These are phyloP conservation scores for Boletus semigastroideus DNA, from an alignment of 1,284 basidiomycete species.

Conservation along the genomic window DNA sequence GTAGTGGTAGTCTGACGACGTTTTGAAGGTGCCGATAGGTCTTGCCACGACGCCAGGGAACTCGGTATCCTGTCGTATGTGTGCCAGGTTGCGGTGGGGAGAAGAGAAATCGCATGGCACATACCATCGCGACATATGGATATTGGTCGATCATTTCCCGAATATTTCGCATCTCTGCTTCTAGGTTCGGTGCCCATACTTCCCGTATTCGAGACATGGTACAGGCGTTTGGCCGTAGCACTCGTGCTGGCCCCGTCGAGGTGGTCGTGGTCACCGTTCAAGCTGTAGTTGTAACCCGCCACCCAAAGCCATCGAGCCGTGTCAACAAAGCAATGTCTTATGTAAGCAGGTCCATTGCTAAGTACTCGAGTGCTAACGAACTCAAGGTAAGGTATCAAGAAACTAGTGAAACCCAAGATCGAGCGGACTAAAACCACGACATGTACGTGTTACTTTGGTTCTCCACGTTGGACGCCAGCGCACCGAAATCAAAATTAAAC, in stretches of 20 bases:
- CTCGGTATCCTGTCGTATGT: constrained; percentile 82
- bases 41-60: constrained; percentile 98
- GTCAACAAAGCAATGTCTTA: constrained; percentile 22
- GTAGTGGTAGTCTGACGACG: constrained; percentile 98
- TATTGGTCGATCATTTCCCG: constrained; percentile 87
- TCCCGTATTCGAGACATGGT: constrained; percentile 78
- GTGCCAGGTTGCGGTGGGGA: constrained; percentile 7
- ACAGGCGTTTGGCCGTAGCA: constrained; percentile 2
- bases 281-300: constrained; percentile 9
- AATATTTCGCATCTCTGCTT: constrained; percentile 87
- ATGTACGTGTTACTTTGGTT: constrained; percentile 36
- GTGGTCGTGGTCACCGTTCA: constrained; percentile 24
- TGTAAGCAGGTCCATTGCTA: constrained; percentile 23
- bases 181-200: constrained; percentile 94
- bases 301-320: constrained; percentile 15
- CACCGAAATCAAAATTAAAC: constrained; percentile 36
- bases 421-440: constrained; percentile 30
- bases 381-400: constrained; percentile 21
- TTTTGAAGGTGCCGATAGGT: constrained; percentile 95
- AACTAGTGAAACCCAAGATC: constrained; percentile 11
- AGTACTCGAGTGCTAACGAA: background rate
- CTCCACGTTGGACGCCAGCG: constrained; percentile 34
- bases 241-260: constrained; percentile 1
- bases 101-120: constrained; percentile 25
- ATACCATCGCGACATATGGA: constrained; percentile 94